Conservation (phyloP, 1,284 basidiomycete species). For the Ustilago tritici region DNA sequence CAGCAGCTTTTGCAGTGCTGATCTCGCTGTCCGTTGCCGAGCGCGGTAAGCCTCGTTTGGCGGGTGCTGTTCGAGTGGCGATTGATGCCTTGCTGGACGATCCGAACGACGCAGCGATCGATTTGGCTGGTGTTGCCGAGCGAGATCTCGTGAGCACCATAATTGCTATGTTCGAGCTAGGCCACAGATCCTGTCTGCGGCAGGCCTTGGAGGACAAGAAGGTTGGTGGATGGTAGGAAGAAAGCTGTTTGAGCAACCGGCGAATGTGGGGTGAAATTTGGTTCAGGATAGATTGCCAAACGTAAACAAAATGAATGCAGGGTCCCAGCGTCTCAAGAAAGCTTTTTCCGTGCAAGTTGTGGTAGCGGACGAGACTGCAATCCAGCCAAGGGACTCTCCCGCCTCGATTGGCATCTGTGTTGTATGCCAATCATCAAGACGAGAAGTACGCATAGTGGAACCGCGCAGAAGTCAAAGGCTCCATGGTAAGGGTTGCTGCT, state of each 20-base stretch:
- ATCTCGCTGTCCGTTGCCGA: slow-evolving; percentile 40
- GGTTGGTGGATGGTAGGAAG: not conserved
- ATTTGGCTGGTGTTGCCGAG: slow-evolving; percentile 42
- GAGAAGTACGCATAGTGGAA: too few species aligned
- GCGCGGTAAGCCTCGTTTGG: slow-evolving; percentile 21
- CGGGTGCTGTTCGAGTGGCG: slow-evolving; percentile 20
- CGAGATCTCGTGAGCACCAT: slow-evolving; percentile 50
- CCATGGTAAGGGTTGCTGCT: too few species aligned
- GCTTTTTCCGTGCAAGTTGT: not conserved
- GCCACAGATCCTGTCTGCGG: not conserved
- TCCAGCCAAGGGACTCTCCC: not conserved
- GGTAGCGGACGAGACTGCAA: slow-evolving; percentile 14
- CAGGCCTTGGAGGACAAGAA: not conserved
- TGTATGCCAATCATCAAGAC: too few species aligned
- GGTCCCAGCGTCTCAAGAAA: slow-evolving; percentile 6
- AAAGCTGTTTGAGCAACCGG: not conserved
- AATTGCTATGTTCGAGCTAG: not conserved
- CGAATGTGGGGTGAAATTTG: slow-evolving; percentile 1
- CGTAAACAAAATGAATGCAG: slow-evolving; percentile 9
- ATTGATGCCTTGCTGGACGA: slow-evolving; percentile 38
- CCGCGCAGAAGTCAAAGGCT: too few species aligned
- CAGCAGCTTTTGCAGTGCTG: not conserved
- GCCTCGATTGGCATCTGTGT: too few species aligned
- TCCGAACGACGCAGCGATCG: slow-evolving; percentile 33
- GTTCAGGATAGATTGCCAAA: slow-evolving; percentile 16